phyloP scores from a whole-genome alignment of 164 flowering plant genomes.

The Chimonanthus salicifolius region DNA sequence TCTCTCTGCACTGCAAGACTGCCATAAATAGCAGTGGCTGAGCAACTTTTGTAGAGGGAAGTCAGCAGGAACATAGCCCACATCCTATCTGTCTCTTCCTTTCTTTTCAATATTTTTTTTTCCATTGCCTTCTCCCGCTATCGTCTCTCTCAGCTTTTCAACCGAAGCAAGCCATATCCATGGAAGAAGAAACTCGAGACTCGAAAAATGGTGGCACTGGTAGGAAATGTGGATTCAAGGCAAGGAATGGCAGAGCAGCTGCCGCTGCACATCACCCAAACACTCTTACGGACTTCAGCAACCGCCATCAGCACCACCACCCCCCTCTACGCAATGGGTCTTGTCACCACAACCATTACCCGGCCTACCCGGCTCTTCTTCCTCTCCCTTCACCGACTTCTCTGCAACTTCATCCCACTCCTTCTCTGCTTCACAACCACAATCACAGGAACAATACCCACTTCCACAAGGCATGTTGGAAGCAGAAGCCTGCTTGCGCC shows the following conservation, averaged over 20 bases:
- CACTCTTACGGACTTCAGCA: background rate
- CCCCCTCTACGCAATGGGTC: constrained; percentile 31
- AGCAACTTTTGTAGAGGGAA: background rate
- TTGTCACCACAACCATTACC: constrained; percentile 39
- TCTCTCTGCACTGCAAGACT: background rate
- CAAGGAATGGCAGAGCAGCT: constrained; percentile 28
- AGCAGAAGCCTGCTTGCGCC: constrained; percentile 33
- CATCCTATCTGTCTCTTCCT: background rate
- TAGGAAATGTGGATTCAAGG: constrained; percentile 44
- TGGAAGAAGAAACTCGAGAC: constrained; percentile 60
- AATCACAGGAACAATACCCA: constrained; percentile 42
- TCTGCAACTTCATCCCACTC: constrained; percentile 32
- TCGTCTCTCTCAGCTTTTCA: background rate
- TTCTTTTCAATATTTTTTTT: background rate
- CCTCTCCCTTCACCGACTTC: constrained; percentile 61
- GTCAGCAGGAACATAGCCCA: background rate
- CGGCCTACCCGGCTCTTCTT: constrained; percentile 49
- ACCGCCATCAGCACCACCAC: constrained; percentile 27
- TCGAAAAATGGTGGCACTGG: constrained; percentile 37
- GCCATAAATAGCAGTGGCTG: background rate
- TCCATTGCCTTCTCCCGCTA: background rate
- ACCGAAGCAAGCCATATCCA: constrained; percentile 8
- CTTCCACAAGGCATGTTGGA: constrained; percentile 36
- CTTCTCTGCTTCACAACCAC: constrained; percentile 26
- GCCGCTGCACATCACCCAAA: constrained; percentile 5